Evolutionary conservation across 305 asterid genomes (phyloP), one percentile per base, ranked within the genome.

Genomic region (Fraxinus platypoda): DNA sequence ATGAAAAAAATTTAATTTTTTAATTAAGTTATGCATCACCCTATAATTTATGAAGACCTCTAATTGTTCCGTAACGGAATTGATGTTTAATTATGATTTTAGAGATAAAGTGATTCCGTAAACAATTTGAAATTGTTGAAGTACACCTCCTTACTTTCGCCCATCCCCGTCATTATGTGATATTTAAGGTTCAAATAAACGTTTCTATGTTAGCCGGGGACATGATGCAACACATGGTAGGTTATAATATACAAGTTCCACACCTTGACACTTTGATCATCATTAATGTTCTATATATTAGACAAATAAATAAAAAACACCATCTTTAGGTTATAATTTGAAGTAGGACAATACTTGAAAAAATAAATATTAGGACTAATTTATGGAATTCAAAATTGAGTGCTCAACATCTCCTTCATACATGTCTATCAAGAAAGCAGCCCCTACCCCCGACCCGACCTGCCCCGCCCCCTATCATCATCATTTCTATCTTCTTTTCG

Each of bases 61-160:
- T 76, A 77, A 84, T 80, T 68, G 81, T 84, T 80, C 84, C 86
- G 83, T 87, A 87, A 87, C 88, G 81, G 82, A 82, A 87, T 87
- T 78, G 62, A 76, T 76, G 43, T 11, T 77, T 81, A 87, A 68
- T 84, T 46, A 87, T 87, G 88, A n/a, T 41, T 79, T 82, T 76
- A 38, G 70, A 87, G 68, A 76, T 9, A 78, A 82, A 77, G 76
- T 77, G 79, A 28, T 76, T 84, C 80, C 9, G 81, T 43, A 17
- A 15, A 70, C 64, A 26, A 64, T 6, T 59, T 62, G 13, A 26
- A 35, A 57, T 25, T 78, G 41, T 74, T 43, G 17, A 43, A 43
- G 4, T 3, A 43, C 52, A 43, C 52, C 17, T 2, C 52, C 52
- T 41, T 41, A 8, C 4, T 38, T 11, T 8, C 0, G 3, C 46